phyloP scores from a whole-genome alignment of 192 early-diverging fungal genomes.

The Gigaspora rosea region DNA sequence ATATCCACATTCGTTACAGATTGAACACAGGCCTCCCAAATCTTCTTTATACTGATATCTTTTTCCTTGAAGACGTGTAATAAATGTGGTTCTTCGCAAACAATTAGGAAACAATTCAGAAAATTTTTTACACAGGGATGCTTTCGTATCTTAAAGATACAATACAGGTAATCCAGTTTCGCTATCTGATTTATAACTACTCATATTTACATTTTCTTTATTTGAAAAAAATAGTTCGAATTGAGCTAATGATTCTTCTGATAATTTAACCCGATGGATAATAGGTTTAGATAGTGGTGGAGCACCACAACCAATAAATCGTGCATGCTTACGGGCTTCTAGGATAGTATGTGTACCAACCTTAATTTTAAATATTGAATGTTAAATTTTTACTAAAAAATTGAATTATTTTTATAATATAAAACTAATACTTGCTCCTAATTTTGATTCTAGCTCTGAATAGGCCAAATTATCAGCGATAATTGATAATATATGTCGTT shows the following conservation, averaged over 20 bases:
- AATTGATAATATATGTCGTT: neutral
- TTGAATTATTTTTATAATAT: neutral
- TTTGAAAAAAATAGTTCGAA: neutral
- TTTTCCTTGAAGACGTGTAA: neutral
- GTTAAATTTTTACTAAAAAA: neutral
- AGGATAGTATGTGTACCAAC: neutral
- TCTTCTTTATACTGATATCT: neutral
- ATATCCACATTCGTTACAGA: neutral
- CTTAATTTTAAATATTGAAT: neutral
- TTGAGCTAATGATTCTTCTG: neutral
- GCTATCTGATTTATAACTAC: neutral
- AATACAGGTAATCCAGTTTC: neutral
- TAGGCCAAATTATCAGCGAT: neutral
- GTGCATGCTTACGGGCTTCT: neutral
- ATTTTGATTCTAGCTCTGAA: neutral
- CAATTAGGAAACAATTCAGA: neutral
- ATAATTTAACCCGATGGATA: neutral
- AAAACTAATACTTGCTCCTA: neutral
- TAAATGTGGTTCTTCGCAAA: neutral
- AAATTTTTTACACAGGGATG: neutral
- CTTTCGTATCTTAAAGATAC: neutral
- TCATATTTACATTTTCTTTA: neutral
- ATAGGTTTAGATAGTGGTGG: neutral
- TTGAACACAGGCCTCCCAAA: neutral
- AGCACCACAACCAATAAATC: neutral